Evolutionary conservation across 495 filamentous ascomycete species (phyloP), one percentile per base, ranked within the genome.

Genomic region (Stereocaulon alpinum): DNA sequence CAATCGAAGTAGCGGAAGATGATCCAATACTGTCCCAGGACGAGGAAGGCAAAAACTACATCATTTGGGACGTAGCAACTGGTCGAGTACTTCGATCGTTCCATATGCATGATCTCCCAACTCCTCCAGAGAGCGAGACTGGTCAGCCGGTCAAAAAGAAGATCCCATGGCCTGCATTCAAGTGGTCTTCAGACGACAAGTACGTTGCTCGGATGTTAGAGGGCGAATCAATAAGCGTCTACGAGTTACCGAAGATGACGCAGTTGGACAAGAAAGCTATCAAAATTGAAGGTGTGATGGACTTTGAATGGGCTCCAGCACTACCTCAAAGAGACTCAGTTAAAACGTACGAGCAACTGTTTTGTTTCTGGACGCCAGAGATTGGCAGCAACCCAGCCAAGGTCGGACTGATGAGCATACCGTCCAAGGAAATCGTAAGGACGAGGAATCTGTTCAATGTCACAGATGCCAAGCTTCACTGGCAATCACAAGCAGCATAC

Each of bases 331-430:
- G 89, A 45, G 89, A 91, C 49, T 85, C 86, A 53, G 76, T 91
- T 69, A 95, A 91, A 78, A 80, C 80, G 5, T 92, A 96, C 69
- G 93, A 96, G 75, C 93, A 96, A 72, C 80, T 96, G 6, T 83
- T 98, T 72, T 94, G 87, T 80, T 98, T 90, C 83, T 98, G 93
- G 93, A 96, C 93, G 14, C 93, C 93, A 51, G 93, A 96, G 74
- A 92, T 96, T 61, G 93, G 90, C 69, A 94, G 88, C 80, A 96
- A 96, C 70, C 93, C 93, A n/a, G 93, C 93, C 55, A 90, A 90
- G 73, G 93, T 96, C 64, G 91, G 85, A 57, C 76, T 98, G 66
- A 98, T 98, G 93, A 89, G 82, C 74, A 87, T 98, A 60, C 93
- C 93, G 1, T 88, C 87, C 40, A 97, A 95, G 76, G 82, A 94